Evolutionary conservation across 2,329 filamentous ascomycete genomes (phyloP).

Genomic region (Thermothelomyces thermophilus): DNA sequence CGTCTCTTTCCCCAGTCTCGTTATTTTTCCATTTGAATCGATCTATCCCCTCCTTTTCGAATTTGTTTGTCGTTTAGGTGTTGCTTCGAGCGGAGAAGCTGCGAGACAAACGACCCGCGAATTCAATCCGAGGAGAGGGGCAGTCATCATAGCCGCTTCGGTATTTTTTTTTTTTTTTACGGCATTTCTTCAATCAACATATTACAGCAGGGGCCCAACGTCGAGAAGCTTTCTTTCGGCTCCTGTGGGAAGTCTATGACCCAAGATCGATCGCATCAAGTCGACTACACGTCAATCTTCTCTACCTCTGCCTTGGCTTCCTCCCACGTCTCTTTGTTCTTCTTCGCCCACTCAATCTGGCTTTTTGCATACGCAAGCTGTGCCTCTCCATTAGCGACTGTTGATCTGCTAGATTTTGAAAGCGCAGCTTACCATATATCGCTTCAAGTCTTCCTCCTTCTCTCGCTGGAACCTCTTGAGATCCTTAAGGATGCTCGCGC

Average conservation of each 20-base stretch:
- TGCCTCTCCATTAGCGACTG: background rate
- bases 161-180: too few species aligned
- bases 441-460: constrained; percentile 88
- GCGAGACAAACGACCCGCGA: too few species aligned
- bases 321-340: constrained; percentile 86
- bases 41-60: background rate
- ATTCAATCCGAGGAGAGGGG: too few species aligned
- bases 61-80: background rate
- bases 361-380: constrained; percentile 88
- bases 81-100: too few species aligned
- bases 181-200: constrained; percentile 2
- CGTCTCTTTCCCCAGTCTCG: too few species aligned
- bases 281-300: constrained; percentile 66
- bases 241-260: background rate
- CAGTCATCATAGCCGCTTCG: background rate
- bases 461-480: constrained; percentile 88
- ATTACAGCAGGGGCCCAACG: constrained; percentile 3
- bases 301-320: constrained; percentile 81
- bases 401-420: background rate
- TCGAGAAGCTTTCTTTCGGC: background rate
- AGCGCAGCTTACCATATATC: constrained; percentile 76
- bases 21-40: background rate
- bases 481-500: constrained; percentile 79
- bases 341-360: constrained; percentile 90
- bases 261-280: constrained; percentile 1